Evolutionary conservation across 1,284 basidiomycete species (phyloP), one percentile per base, ranked within the genome.

Genomic region (Cutaneotrichosporon sp.): DNA sequence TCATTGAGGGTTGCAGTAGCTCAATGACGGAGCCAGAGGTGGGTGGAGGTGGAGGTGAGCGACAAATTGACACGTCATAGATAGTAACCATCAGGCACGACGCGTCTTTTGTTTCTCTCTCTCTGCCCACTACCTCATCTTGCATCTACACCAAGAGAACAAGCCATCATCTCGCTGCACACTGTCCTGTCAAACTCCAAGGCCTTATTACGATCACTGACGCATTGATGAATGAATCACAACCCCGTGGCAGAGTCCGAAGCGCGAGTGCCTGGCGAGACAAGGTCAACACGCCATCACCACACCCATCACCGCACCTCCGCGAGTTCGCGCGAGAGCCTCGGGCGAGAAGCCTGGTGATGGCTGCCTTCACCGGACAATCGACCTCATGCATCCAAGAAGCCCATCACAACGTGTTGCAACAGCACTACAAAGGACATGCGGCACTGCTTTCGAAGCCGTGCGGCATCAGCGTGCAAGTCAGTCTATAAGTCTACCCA

Each of bases 11-110:
- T 36, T 8, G 5, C 34, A 5, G 14, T 51, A 9, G 47, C n/a
- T 49, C n/a, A 22, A 31, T 52, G 49, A 51, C 21, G 26, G 30
- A 52, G 31, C 30, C 31, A 18, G 46, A 34, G 57, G 56, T 57
- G 21, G 31, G 42, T 46, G 31, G 46, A 47, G 57, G 56, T 57
- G 21, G 22, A 57, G 38, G 56, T 57, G 22, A 16, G 38, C 11
- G 40, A 18, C 16, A n/a, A 56, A 46, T 21, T 46, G 38, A 46
- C 40, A 57, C 36, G 56, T n/a, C n/a, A 46, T 46, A 7, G 7
- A 26, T 46, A 18, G n/a, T 46, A n/a, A 18, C 3, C 26, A 38
- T 6, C 21, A 51, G 50, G 22, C 10, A 30, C 50, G 30, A 30
- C 14, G 9, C 18, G 9, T 16, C 14, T 42, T 9, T 16, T 7